phyloP scores from a whole-genome alignment of 805 yeast genomes.

The Schwanniomyces occidentalis region DNA sequence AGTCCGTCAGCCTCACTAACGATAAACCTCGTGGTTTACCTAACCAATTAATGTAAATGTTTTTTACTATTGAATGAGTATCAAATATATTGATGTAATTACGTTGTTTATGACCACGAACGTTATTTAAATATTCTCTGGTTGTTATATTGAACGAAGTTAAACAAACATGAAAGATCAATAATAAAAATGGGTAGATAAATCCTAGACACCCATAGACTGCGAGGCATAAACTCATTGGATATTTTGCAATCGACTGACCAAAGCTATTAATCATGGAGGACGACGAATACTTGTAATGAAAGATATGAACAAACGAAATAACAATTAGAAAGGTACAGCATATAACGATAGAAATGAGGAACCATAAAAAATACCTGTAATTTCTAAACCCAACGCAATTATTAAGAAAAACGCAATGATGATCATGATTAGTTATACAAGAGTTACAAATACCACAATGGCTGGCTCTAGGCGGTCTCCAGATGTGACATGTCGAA shows the following conservation, averaged over 20 bases:
- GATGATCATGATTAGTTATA: slow-evolving; percentile 67
- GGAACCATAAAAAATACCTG: slow-evolving; percentile 35
- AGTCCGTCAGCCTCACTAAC: slow-evolving; percentile 16
- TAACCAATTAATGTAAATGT: slow-evolving; percentile 38
- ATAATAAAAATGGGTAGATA: slow-evolving; percentile 57
- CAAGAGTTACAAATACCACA: slow-evolving; percentile 72
- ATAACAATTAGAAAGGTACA: slow-evolving; percentile 19
- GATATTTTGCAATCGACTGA: slow-evolving; percentile 19
- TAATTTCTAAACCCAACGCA: slow-evolving; percentile 44
- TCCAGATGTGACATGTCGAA: slow-evolving; percentile 55
- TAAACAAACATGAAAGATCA: slow-evolving; percentile 55
- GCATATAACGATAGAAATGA: slow-evolving; percentile 19
- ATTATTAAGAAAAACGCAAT: slow-evolving; percentile 60
- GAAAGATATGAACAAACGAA: slow-evolving; percentile 23
- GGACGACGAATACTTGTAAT: slow-evolving; percentile 17
- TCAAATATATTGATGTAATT: slow-evolving; percentile 34
- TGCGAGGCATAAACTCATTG: slow-evolving; percentile 51
- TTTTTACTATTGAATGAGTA: slow-evolving; percentile 21
- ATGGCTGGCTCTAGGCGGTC: slow-evolving; percentile 69
- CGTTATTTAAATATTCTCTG: slow-evolving; percentile 62
- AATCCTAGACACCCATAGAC: slow-evolving; percentile 47
- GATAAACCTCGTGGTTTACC: slow-evolving; percentile 31
- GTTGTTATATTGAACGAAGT: slow-evolving; percentile 65
- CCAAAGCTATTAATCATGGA: slow-evolving; percentile 28
- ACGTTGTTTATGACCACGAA: slow-evolving; percentile 30